These are phyloP conservation scores for Solanum lignicaule DNA, from an alignment of 257 asterid genomes.

Conservation along the genomic window DNA sequence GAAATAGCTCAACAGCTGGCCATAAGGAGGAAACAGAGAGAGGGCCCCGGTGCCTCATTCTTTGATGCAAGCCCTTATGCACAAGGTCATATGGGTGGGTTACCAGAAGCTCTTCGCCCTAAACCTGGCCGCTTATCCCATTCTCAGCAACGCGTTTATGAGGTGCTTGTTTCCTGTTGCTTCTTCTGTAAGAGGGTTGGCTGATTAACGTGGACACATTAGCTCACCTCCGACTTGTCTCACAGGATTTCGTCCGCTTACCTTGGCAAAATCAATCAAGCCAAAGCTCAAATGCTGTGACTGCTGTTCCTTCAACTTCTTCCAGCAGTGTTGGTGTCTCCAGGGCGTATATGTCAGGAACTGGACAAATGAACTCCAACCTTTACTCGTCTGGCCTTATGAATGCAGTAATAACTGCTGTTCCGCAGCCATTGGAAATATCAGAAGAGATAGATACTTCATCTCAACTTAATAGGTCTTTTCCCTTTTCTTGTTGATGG, in stretches of 20 bases:
- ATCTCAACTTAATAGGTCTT: conserved; percentile 58
- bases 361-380: conserved; percentile 49
- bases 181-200: neutral
- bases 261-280: conserved; percentile 90
- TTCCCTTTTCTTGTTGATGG: neutral
- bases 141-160: conserved; percentile 93
- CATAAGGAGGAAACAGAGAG: conserved; percentile 73
- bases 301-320: conserved; percentile 57
- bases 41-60: conserved; percentile 58
- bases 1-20: conserved; percentile 76
- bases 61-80: conserved; percentile 59
- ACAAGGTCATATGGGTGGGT: conserved; percentile 62
- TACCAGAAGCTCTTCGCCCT: conserved; percentile 97
- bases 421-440: conserved; percentile 49
- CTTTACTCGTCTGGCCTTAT: conserved; percentile 45
- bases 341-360: conserved; percentile 38
- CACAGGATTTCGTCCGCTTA: conserved; percentile 91
- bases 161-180: conserved; percentile 35
- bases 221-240: neutral
- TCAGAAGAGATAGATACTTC: conserved; percentile 53
- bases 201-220: neutral
- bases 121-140: conserved; percentile 85
- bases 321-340: conserved; percentile 45
- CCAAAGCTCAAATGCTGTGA: conserved; percentile 56
- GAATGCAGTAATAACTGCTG: conserved; percentile 44